phyloP scores from a whole-genome alignment of 176 grass and related monocot species.

The Bothriochloa decipiens region DNA sequence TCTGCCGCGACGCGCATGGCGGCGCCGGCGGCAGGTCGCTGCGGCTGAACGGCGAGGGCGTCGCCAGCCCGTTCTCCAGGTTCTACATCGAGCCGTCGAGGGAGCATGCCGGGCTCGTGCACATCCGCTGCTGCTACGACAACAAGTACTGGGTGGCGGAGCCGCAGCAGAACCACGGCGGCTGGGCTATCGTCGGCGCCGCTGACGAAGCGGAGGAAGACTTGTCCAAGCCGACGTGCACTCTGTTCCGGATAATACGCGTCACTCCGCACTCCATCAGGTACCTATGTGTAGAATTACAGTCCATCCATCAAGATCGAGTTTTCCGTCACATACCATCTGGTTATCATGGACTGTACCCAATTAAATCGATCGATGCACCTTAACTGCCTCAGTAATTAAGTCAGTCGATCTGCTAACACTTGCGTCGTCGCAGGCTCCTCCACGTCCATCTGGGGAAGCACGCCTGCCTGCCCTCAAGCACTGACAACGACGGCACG shows the following conservation, averaged over 20 bases:
- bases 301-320: too few species aligned
- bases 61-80: slow-evolving; percentile 6
- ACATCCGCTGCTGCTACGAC: slow-evolving; percentile 41
- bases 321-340: too few species aligned
- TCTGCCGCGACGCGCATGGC: background rate
- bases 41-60: background rate
- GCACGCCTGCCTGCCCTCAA: slow-evolving; percentile 18
- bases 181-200: slow-evolving; percentile 20
- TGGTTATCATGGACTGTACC: too few species aligned
- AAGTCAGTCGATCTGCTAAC: background rate
- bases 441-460: background rate
- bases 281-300: background rate
- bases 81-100: slow-evolving; percentile 24
- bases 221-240: slow-evolving; percentile 18
- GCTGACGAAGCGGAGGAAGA: slow-evolving; percentile 29
- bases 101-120: slow-evolving; percentile 12
- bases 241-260: slow-evolving; percentile 1
- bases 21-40: background rate
- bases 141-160: slow-evolving; percentile 28
- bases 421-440: background rate
- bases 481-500: background rate
- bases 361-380: too few species aligned
- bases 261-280: background rate
- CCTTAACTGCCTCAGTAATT: background rate
- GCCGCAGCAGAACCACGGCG: background rate